Percentiles rank a stretch among this genome's conserved stretches.
These are phyloP conservation scores for Myxozyma vanderwaltii DNA, from an alignment of 805 yeast species.

Conservation along the genomic window DNA sequence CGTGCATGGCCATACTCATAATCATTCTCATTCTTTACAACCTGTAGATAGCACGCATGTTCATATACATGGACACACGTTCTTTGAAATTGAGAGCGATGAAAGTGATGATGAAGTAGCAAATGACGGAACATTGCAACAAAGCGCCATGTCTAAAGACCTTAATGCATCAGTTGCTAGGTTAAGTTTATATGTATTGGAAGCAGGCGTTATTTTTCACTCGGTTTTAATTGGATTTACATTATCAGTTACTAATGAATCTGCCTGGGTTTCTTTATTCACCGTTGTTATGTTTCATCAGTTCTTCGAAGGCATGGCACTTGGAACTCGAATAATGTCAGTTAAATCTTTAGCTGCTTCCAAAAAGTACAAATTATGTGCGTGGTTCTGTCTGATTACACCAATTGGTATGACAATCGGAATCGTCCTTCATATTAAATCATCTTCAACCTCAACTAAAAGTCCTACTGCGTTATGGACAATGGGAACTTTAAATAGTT, in stretches of 20 bases:
- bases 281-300: slow-evolving; percentile 75
- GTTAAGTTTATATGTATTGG: slow-evolving; percentile 48
- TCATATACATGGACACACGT: slow-evolving; percentile 12
- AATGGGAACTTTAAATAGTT: slow-evolving; percentile 72
- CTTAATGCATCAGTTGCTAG: slow-evolving; percentile 21
- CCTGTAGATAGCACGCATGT: slow-evolving; percentile 2
- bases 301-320: slow-evolving; percentile 82
- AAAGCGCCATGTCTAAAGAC: slow-evolving; percentile 2
- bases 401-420: slow-evolving; percentile 81
- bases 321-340: slow-evolving; percentile 74
- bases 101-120: slow-evolving; percentile 4
- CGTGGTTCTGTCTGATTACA: slow-evolving; percentile 61
- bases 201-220: slow-evolving; percentile 74
- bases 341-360: slow-evolving; percentile 39
- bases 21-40: not conserved
- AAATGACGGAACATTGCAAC: not conserved
- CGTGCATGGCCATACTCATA: slow-evolving; percentile 6
- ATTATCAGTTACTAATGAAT: slow-evolving; percentile 64
- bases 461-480: slow-evolving; percentile 41
- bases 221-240: slow-evolving; percentile 74
- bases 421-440: slow-evolving; percentile 47
- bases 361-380: slow-evolving; percentile 34
- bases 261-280: slow-evolving; percentile 66
- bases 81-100: slow-evolving; percentile 11
- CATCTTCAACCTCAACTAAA: slow-evolving; percentile 44